phyloP scores from a whole-genome alignment of 805 yeast species.

The Komagataella phaffii region DNA sequence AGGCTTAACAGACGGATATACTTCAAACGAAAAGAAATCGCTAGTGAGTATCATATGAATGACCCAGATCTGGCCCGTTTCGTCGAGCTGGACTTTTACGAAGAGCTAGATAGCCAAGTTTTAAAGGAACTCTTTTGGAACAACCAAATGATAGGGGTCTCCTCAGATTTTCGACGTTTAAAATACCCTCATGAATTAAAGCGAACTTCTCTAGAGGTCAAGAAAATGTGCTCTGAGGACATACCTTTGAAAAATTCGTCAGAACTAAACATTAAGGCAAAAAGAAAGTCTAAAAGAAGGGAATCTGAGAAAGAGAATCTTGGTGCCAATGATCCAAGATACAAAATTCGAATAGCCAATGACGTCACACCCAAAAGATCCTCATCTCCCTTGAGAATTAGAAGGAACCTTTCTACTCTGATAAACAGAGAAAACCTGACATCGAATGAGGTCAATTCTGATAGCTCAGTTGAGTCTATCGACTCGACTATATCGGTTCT shows the following conservation, averaged over 20 bases:
- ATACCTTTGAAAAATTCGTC: not conserved
- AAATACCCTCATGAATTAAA: not conserved
- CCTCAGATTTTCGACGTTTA: not conserved
- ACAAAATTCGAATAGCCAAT: not conserved
- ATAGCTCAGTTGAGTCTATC: not conserved
- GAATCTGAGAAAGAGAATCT: not conserved
- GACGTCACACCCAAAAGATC: not conserved
- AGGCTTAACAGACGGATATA: not conserved
- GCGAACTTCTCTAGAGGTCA: not conserved
- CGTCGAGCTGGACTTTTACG: not conserved
- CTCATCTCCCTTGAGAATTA: not conserved
- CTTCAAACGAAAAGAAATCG: not conserved
- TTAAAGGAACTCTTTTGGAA: not conserved
- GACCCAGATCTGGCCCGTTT: not conserved
- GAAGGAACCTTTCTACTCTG: not conserved
- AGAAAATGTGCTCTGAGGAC: not conserved
- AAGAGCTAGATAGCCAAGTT: not conserved
- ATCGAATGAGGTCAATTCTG: not conserved
- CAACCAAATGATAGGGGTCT: not conserved
- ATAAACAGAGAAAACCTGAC: not conserved
- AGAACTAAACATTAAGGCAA: not conserved
- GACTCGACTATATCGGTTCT: not conserved
- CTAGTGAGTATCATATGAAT: not conserved
- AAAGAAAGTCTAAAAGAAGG: not conserved
- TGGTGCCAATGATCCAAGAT: not conserved